These are phyloP conservation scores for Exserohilum rostratum DNA, from an alignment of 2,329 filamentous ascomycete genomes.

Conservation along the genomic window DNA sequence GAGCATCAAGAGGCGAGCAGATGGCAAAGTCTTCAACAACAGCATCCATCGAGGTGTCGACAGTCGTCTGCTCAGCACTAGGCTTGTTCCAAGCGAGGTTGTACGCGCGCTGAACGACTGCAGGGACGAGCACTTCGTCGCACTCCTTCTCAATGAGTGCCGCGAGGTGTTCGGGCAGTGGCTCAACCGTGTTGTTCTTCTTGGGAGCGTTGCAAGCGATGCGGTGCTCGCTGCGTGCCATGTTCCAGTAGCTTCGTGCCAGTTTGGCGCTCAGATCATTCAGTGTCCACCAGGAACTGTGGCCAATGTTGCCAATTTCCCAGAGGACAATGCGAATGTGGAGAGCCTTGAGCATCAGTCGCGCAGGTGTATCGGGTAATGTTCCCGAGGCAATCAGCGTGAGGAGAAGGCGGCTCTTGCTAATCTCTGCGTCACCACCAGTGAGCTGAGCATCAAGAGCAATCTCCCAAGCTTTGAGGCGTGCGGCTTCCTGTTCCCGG, in stretches of 20 bases:
- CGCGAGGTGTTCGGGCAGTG: slow-evolving; percentile 77
- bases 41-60: slow-evolving; percentile 76
- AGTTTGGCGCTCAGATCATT: slow-evolving; percentile 75
- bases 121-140: slow-evolving; percentile 78
- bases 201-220: slow-evolving; percentile 47
- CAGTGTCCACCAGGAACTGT: slow-evolving; percentile 67
- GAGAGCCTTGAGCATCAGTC: slow-evolving; percentile 89
- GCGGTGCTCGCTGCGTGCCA: slow-evolving; percentile 70
- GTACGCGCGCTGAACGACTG: slow-evolving; percentile 82
- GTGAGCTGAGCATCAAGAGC: slow-evolving; percentile 91
- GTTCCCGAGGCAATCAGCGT: slow-evolving; percentile 89
- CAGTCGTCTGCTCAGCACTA: slow-evolving; percentile 69
- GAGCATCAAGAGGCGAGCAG: slow-evolving; percentile 83
- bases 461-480: slow-evolving; percentile 91
- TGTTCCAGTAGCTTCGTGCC: slow-evolving; percentile 79
- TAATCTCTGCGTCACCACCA: slow-evolving; percentile 88
- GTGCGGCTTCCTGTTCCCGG: slow-evolving; percentile 81
- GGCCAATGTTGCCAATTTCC: slow-evolving; percentile 71
- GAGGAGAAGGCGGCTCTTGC: slow-evolving; percentile 81
- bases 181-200: slow-evolving; percentile 62
- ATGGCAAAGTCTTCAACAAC: slow-evolving; percentile 87
- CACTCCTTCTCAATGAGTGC: slow-evolving; percentile 78
- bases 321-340: slow-evolving; percentile 90
- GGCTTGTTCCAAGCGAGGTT: slow-evolving; percentile 88
- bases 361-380: slow-evolving; percentile 78